Base-by-base conservation (phyloP, 1,284 basidiomycete species). In the Inonotus obliquus region DNA sequence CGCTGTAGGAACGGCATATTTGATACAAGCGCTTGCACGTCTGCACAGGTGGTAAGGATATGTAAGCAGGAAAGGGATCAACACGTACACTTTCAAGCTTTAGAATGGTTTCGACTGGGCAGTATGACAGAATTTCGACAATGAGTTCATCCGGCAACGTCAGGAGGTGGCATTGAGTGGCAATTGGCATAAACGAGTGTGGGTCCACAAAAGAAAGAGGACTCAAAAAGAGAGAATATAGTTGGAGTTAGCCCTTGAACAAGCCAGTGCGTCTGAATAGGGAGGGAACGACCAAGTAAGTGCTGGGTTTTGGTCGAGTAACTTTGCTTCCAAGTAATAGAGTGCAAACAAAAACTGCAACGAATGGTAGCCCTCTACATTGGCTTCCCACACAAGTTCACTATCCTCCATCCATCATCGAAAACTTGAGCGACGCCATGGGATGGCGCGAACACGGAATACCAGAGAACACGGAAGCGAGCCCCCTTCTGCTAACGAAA, bases 81-180 rank as follows among this genome's bases (percentile, higher is more conserved):
- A 48, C 19, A 59, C 57, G 29, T 39, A 59, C 57, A 14, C 47
- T 23, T 51, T 52, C 57, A 32, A 59, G 23, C 1, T 52, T 35
- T 17, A 59, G 47, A 6, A 52, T 48, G 47, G n/a, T 48, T 25
- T 59, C 44, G 37, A 59, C 47, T 2, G 57, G 21, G 21, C 57
- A 59, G 48, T 51, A 51, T 14, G 57, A 51, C 25, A 59, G 35
- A 13, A 59, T 52, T n/a, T 59, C 48, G 25, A 45, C 17, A 3
- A 59, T 59, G 17, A 59, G 19, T 52, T 59, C 57, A 49, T 59
- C 23, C 4, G 57, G 57, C 38, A 59, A 39, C 9, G 57, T 32
- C 14, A 59, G 47, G 32, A 52, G 32, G 27, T n/a, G 17, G 32
- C 51, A 52, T 52, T 32, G 25, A 35, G 27, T 6, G 32, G 51